Evolutionary conservation across 2,329 filamentous ascomycete species (phyloP), one percentile per base, ranked within the genome.

Genomic region (Paecilomyces formosus): DNA sequence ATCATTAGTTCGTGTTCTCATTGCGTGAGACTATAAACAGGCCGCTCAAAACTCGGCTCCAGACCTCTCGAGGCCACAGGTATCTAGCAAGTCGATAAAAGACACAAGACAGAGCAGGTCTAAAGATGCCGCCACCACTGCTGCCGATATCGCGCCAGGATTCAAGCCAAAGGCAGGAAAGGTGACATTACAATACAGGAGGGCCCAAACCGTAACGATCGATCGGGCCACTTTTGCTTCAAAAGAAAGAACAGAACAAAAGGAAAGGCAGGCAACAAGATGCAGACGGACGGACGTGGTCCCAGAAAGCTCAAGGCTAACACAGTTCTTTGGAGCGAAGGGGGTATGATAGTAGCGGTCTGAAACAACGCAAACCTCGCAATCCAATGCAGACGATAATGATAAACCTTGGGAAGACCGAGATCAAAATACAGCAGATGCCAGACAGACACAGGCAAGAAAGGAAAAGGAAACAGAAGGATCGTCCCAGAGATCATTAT

Each of bases 221-320:
- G 39, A 45, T 45, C 39, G 39, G 13, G n/a, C 39, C 39, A 45
- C n/a, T 45, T 45, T 45, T n/a, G n/a, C 11, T 12, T 45, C 39
- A 54, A 53, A 62, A 60, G 61, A 63, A 63, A 52, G 60, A 67
- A 45, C 39, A n/a, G 4, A 39, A 39, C 11, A 9, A 45, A 45
- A 45, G 39, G 39, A 45, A 45, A 45, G 39, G 18, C 15, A 4
- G 15, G 15, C 35, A 45, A 45, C 35, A 18, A 39, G 35, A 45
- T 21, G 39, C 35, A n/a, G 12, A 39, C 35, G 35, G 35, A 39
- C n/a, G n/a, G 39, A 31, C 30, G 11, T 31, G 7, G n/a, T 45
- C 53, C 15, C 3, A 15, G 21, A 57, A 39, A 39, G 55, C n/a
- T 45, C 39, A 21, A 65, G 62, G 63, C 61, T 59, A 15, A 33